Evolutionary conservation across 768 basidiomycete species (phyloP).

Genomic region (Tricholoma furcatifolium): DNA sequence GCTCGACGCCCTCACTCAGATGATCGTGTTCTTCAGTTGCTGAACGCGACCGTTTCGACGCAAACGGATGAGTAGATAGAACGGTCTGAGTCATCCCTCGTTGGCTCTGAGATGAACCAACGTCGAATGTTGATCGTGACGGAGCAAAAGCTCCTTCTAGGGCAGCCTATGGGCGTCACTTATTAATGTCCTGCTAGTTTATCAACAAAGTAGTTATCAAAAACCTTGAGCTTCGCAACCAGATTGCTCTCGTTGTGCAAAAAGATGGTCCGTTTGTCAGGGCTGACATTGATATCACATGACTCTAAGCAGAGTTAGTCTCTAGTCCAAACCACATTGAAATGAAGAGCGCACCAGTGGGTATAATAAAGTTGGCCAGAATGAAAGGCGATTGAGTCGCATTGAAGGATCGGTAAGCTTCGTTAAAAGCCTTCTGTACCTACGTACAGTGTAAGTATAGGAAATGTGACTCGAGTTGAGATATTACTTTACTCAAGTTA

Average conservation of each 20-base stretch:
- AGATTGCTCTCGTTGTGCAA: constrained; percentile 85
- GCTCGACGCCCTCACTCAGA: neutral
- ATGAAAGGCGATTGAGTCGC: constrained; percentile 75
- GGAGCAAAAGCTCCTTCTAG: constrained; percentile 70
- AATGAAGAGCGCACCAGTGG: constrained; percentile 55
- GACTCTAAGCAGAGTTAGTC: constrained; percentile 42
- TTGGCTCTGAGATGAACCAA: constrained; percentile 30
- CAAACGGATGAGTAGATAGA: constrained; percentile 11
- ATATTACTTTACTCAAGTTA: constrained; percentile 63
- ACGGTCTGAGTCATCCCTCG: constrained; percentile 18
- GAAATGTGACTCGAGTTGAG: neutral
- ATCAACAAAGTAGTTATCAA: neutral
- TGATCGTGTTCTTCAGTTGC: neutral
- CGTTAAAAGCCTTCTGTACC: constrained; percentile 90
- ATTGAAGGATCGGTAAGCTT: constrained; percentile 84
- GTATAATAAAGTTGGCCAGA: constrained; percentile 79
- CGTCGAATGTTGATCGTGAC: constrained; percentile 70
- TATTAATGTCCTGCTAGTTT: no score
- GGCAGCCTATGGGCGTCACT: constrained; percentile 42
- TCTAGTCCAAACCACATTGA: neutral
- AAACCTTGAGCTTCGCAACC: constrained; percentile 75
- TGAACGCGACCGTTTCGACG: constrained; percentile 10
- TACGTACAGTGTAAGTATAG: constrained; percentile 22
- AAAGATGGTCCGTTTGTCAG: constrained; percentile 95
- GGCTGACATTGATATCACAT: constrained; percentile 93